Conservation (phyloP, 1,284 basidiomycete species). For the Tremellales sp. region DNA sequence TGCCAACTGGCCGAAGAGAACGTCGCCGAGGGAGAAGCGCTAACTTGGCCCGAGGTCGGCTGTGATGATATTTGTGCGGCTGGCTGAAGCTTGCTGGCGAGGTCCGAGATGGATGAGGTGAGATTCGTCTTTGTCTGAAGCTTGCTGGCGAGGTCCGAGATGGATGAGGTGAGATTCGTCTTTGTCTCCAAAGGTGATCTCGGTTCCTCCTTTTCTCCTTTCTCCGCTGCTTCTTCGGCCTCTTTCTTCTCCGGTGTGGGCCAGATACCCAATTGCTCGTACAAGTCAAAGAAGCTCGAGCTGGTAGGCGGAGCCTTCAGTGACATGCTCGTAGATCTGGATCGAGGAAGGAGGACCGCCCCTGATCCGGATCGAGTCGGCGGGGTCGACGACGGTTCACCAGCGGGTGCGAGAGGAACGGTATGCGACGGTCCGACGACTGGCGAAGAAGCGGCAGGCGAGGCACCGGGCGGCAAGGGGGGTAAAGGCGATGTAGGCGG, state of each 20-base stretch:
- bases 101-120: neutral
- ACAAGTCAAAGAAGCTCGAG: conserved; percentile 42
- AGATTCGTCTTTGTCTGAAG: neutral
- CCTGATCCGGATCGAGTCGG: conserved; percentile 17
- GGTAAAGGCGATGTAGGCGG: conserved; percentile 20
- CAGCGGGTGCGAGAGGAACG: conserved; percentile 3
- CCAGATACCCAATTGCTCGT: conserved; percentile 43
- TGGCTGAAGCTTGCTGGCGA: neutral
- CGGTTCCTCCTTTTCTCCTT: conserved; percentile 1
- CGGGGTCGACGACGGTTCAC: conserved; percentile 3
- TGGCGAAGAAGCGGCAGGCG: conserved; percentile 10
- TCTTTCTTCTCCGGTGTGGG: conserved; percentile 23
- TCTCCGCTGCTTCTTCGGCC: neutral
- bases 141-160: neutral
- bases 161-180: neutral
- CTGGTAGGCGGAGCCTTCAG: conserved; percentile 33
- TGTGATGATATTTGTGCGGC: too few relatives aligned
- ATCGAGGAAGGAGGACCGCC: conserved; percentile 27
- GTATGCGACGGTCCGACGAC: conserved; percentile 1
- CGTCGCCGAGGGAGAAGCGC: conserved; percentile 15
- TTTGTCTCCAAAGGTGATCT: neutral
- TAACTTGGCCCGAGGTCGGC: conserved; percentile 1
- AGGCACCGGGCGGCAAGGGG: conserved; percentile 6
- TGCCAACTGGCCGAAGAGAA: conserved; percentile 34
- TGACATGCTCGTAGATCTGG: conserved; percentile 34